Base-by-base conservation (phyloP, 2,329 filamentous ascomycete species). In the Cladophialophora chaetospira region DNA sequence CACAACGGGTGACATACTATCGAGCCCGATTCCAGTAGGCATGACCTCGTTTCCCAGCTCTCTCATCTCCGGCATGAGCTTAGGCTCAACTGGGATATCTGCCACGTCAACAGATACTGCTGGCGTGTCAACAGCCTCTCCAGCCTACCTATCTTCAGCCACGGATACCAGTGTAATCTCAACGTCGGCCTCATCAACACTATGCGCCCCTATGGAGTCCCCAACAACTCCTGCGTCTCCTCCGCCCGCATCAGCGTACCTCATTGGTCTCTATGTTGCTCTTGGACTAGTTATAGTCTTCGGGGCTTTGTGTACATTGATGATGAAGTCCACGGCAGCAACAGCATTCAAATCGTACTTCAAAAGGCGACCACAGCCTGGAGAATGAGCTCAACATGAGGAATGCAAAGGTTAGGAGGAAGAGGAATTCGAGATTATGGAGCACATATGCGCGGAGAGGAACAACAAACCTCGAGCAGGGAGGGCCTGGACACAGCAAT, bases 251-350 rank as follows among this genome's bases (percentile, higher is more conserved):
- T 44, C 53, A 21, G 33, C n/a, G 5, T 35, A 46, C 46, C 28
- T 50, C 26, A 51, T 38, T 2, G 45, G 43, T n/a, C 38, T 54
- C 4, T 58, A 58, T 40, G 46, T 58, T 15, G 51, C 44, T n/a
- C 55, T 58, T 4, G 55, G 55, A 2, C 48, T 54, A 23, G 54
- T 58, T 19, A 26, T 58, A 25, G 49, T 54, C 21, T 58, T 58
- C 25, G 51, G 55, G n/a, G n/a, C 46, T 44, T 10, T 50, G 28
- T 54, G 55, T 28, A 50, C 51, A 10, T 40, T 58, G 11, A 40
- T 54, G 28, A 58, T 50, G 13, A 54, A 29, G 15, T 45, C 50
- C 13, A 10, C 26, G 9, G 17, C 13, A 10, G 33, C 35, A 2
- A 40, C 19, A 15, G n/a, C 35, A 5, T 17, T 43, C 48, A 51